Evolutionary conservation across 176 grass and related monocot species (phyloP), one percentile per base, ranked within the genome.

Genomic region (Cocos nucifera): DNA sequence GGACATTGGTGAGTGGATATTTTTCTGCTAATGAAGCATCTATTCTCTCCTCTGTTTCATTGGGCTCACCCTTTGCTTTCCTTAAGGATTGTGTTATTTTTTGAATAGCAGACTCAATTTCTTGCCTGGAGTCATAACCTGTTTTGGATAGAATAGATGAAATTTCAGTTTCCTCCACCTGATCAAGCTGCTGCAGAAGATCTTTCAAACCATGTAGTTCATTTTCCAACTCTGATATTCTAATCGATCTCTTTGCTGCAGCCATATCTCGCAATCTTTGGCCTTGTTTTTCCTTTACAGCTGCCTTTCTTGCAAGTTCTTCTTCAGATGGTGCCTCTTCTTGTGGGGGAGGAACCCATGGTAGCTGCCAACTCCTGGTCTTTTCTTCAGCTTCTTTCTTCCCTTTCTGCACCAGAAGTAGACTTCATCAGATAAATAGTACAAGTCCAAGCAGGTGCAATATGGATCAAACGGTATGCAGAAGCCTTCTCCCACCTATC

Each of bases 321-420:
- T 97, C 92, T 82, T 97, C 81, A 18, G 92, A 91, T 39, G 92
- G 92, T 19, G 71, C 76, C 69, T 88, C 92, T 69, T 80, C 92
- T 82, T 80, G 80, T 64, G 92, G 84, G 78, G 84, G 83, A 9
- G 86, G 83, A 50, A 97, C 78, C 87, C 87, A 97, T 67, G 93
- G 93, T 73, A 97, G 84, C 67, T 97, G 93, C 93, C 93, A 97
- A 67, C 79, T 81, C 81, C 87, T 61, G 19, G 85, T 97, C 72
- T 92, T 97, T 50, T 88, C 87, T 78, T 97, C 84, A 73, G 87
- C 84, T 69, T 88, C 81, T 75, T 97, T 82, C 63, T 73, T 92
- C 15, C 79, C 83, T 32, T 92, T 85, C 93, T 97, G 78, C 75
- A 88, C 76, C 77, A 53, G 57, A 22, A 68, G 56, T 4, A 17